Percentiles rank a stretch among this genome's conserved stretches.
Evolutionary conservation across 2,329 filamentous ascomycete species (phyloP).

Genomic region (Daldinia sp.): DNA sequence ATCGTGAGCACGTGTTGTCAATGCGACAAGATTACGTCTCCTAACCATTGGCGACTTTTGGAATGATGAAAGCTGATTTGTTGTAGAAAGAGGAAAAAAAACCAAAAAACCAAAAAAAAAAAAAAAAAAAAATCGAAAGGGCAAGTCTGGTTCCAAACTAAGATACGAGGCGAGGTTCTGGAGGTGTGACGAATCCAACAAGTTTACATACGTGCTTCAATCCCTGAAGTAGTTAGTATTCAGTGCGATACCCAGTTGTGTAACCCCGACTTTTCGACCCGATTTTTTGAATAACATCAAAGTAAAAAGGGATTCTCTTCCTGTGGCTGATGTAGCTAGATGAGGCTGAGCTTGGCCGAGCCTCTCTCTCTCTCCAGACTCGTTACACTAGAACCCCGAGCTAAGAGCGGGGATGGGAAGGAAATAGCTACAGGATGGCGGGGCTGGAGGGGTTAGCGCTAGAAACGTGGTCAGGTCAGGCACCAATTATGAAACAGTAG

Average conservation of each 20-base stretch:
- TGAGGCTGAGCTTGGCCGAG: slow-evolving; percentile 40
- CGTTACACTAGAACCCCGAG: neutral
- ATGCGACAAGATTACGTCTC: slow-evolving; percentile 20
- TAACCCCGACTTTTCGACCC: slow-evolving; percentile 6
- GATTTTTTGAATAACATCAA: neutral
- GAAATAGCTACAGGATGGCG: slow-evolving; percentile 18
- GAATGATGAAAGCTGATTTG: slow-evolving; percentile 4
- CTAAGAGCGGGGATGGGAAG: slow-evolving; percentile 3
- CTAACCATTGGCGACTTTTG: slow-evolving; percentile 6
- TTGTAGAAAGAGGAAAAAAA: neutral
- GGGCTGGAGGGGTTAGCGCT: slow-evolving; percentile 34
- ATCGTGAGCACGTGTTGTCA: slow-evolving; percentile 34
- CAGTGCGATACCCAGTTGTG: too few relatives aligned
- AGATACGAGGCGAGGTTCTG: slow-evolving; percentile 6
- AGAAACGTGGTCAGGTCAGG: slow-evolving; percentile 30
- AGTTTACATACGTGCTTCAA: too few relatives aligned
- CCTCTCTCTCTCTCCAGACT: slow-evolving; percentile 17
- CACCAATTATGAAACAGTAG: slow-evolving; percentile 35
- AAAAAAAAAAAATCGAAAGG: neutral
- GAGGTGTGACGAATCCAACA: slow-evolving; percentile 6
- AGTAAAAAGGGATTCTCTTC: neutral
- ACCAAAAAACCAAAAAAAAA: too few relatives aligned
- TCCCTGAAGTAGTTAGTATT: too few relatives aligned
- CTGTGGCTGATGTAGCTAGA: neutral
- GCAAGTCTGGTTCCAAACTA: neutral